Base-by-base conservation (phyloP, 169 alveolate genomes). In the Plasmodium relictum region DNA sequence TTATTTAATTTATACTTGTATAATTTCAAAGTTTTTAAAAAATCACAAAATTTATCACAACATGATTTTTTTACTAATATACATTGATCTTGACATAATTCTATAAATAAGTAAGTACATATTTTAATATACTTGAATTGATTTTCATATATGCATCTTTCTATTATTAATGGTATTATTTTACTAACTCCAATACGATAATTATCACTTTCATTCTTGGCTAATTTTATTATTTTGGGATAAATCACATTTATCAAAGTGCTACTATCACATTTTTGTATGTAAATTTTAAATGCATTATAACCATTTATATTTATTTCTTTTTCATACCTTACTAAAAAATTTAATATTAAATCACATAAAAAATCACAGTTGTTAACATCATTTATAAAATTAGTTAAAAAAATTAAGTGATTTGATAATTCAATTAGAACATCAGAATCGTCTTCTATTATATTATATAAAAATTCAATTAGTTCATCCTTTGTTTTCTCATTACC, bases 111-210 rank as follows among this genome's bases (percentile, higher is more conserved):
- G 39, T 69, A 39, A 3, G 54, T 65, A 8, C 69, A 86, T 7
- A 45, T 70, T 37, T 71, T 69, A n/a, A 50, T 42, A 70, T 58
- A 71, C 26, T 37, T 69, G 3, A 61, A 14, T 71, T 86, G 92
- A 20, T 65, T 56, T 61, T 86, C 87, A 37, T 59, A 37, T 26
- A 86, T 62, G 50, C 92, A 70, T 65, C 70, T 86, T 59, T 86
- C 87, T 16, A 86, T 86, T 41, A 86, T 59, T 10, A 58, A 44
- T 18, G 86, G 92, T 7, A 86, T 41, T 52, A 86, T 71, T 71
- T 54, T 86, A 62, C 92, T 70, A 16, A 70, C 87, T 31, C 92
- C 92, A 37, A 86, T 86, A 42, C 87, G 86, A 73, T 86, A 86
- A 48, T 86, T 86, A 71, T 86, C 92, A 70, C 92, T 72, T n/a